These are phyloP conservation scores for Ampelocalamus luodianensis DNA, from an alignment of 176 grass and related monocot genomes.

Conservation along the genomic window DNA sequence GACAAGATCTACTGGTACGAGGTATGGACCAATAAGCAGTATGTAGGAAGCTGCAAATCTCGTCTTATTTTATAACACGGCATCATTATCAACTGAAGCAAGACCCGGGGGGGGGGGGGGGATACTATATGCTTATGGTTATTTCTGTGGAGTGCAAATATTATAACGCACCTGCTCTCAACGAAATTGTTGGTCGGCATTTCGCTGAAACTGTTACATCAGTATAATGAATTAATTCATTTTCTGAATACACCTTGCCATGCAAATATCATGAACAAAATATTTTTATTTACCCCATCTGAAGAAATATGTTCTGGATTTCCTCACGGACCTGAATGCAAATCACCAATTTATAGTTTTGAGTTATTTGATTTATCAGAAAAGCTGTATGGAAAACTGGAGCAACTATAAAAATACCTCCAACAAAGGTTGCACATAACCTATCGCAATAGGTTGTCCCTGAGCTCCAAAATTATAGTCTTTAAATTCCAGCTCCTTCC, in stretches of 20 bases:
- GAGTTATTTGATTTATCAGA: slow-evolving; percentile 25
- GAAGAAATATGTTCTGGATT: slow-evolving; percentile 85
- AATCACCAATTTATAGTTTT: slow-evolving; percentile 16
- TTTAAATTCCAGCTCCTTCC: slow-evolving; percentile 93
- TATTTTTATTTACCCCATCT: slow-evolving; percentile 78
- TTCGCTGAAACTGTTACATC: slow-evolving; percentile 70
- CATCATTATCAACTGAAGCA: slow-evolving; percentile 8
- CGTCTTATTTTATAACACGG: slow-evolving; percentile 9
- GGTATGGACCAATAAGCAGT: neutral
- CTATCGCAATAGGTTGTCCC: slow-evolving; percentile 72
- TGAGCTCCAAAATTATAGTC: slow-evolving; percentile 83
- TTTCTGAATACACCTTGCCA: slow-evolving; percentile 2
- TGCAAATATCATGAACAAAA: slow-evolving; percentile 24
- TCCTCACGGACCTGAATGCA: slow-evolving; percentile 72
- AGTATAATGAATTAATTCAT: slow-evolving; percentile 20
- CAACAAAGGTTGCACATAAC: slow-evolving; percentile 81
- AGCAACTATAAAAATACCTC: slow-evolving; percentile 62
- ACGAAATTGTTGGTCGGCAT: slow-evolving; percentile 95
- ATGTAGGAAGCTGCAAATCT: neutral
- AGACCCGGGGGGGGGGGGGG: neutral
- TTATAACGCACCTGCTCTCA: slow-evolving; percentile 74
- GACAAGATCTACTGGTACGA: neutral
- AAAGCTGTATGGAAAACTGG: neutral
- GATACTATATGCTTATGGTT: neutral
- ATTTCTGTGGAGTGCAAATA: slow-evolving; percentile 18